Evolutionary conservation across 2,329 filamentous ascomycete species (phyloP).

Genomic region (Hymenoscyphus scutula): DNA sequence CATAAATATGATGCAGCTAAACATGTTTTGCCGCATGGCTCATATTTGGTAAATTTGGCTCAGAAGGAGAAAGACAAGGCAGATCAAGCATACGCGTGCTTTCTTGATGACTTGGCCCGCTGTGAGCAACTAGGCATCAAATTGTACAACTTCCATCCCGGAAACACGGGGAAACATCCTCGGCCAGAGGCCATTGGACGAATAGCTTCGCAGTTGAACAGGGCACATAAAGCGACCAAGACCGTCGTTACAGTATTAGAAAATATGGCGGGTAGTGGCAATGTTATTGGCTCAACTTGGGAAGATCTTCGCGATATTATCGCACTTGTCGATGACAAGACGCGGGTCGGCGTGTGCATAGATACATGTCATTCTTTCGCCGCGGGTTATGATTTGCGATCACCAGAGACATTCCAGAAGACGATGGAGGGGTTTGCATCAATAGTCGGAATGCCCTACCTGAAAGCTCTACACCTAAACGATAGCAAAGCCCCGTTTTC

Average conservation of each 20-base stretch:
- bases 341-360: conserved; percentile 86
- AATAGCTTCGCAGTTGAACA: conserved; percentile 80
- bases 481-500: conserved; percentile 88
- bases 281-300: conserved; percentile 81
- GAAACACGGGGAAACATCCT: conserved; percentile 68
- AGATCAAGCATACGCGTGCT: conserved; percentile 78
- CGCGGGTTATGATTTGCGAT: conserved; percentile 84
- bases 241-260: conserved; percentile 83
- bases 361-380: conserved; percentile 98
- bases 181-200: conserved; percentile 70
- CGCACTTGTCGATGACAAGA: conserved; percentile 72
- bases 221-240: conserved; percentile 72
- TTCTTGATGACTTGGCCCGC: conserved; percentile 81
- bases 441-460: conserved; percentile 73
- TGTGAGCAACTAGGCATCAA: conserved; percentile 83
- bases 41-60: conserved; percentile 94
- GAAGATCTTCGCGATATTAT: conserved; percentile 88
- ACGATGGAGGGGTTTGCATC: conserved; percentile 76
- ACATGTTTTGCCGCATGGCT: conserved; percentile 87
- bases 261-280: conserved; percentile 91
- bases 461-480: conserved; percentile 87
- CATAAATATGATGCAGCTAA: conserved; percentile 69
- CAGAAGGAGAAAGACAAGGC: conserved; percentile 78
- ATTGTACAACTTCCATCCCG: conserved; percentile 98
- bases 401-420: conserved; percentile 66